Base-by-base conservation (phyloP, 805 yeast species). In the Hanseniaspora lindneri region DNA sequence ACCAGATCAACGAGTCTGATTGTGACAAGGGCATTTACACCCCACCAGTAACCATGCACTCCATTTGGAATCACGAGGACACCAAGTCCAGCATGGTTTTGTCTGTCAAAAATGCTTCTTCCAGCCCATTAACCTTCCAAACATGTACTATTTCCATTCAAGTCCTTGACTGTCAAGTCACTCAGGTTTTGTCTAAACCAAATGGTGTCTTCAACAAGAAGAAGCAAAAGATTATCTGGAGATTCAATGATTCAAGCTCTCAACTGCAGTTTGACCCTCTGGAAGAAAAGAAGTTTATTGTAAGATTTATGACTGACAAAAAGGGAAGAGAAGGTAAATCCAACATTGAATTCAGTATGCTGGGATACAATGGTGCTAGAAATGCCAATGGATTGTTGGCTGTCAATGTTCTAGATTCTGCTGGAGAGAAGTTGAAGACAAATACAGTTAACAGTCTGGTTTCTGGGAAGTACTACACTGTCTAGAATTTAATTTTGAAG, bases 141-240 rank as follows among this genome's bases (percentile, higher is more conserved):
- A 67, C 66, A 44, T 58, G 69, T 20, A 56, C 60, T 2, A 67
- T 76, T 6, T 62, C 66, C 27, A 70, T 84, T 40, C 68, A 78
- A n/a, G 77, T 81, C 55, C 67, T 71, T 16, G 82, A 80, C 32
- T 80, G 83, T 10, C 72, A 76, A 16, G 73, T 81, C 3, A 67
- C 78, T 1, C 71, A 80, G 19, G 96, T 96, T 0, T 78, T 87
- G 53, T 82, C 95, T 3, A 85, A 83, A 61, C 98, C 98, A 4
- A 79, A 83, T 49, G 97, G 96, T 50, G 76, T 94, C 1, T 89
- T 87, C 70, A 85, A 81, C 64, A 81, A 77, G 58, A 96, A 87
- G 46, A 79, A 77, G 59, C 80, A 77, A 55, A 76, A 96, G 64
- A 80, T 92, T 51, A 80, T 92, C 0, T 88, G 96, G 96, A 76